A percentile compares a stretch with the other conserved stretches of the same genome.
Evolutionary conservation across 352 stramenopile species (phyloP).

Genomic region (Globisporangium canariense): DNA sequence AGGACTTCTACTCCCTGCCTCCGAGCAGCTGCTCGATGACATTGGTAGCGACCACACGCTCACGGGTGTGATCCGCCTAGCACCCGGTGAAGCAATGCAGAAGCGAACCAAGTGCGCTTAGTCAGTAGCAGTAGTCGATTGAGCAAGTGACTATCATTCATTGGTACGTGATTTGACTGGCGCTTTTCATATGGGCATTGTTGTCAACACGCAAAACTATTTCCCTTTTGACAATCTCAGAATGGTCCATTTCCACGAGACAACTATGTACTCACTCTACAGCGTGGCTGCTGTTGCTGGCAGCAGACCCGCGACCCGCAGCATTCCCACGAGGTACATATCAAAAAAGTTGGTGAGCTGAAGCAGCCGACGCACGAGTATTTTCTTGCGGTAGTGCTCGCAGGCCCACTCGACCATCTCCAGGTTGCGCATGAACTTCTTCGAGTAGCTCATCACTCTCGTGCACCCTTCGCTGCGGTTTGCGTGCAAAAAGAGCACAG

Average conservation of each 20-base stretch:
- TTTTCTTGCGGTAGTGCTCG: not conserved
- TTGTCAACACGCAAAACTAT: not conserved
- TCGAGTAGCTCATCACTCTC: not conserved
- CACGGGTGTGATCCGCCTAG: not conserved
- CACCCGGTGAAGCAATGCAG: too few relatives aligned
- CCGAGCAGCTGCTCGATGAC: too few relatives aligned
- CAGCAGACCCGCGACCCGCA: not conserved
- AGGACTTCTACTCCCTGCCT: too few relatives aligned
- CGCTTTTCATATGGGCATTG: not conserved
- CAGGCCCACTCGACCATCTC: not conserved
- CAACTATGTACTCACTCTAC: not conserved
- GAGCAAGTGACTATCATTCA: not conserved
- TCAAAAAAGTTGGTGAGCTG: not conserved
- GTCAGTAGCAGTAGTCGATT: too few relatives aligned
- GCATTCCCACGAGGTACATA: not conserved
- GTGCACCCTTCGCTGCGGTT: slow-evolving; percentile 2
- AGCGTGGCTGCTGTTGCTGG: not conserved
- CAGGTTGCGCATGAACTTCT: not conserved
- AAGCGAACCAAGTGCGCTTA: too few relatives aligned
- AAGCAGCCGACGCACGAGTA: not conserved
- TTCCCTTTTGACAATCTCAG: not conserved
- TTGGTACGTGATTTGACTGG: not conserved
- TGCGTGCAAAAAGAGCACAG: slow-evolving; percentile 10
- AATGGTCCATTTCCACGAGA: not conserved
- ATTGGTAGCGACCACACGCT: not conserved